Percentiles rank a stretch among this genome's conserved stretches.
These are phyloP conservation scores for Exophiala bonariae DNA, from an alignment of 2,329 filamentous ascomycete genomes.

Conservation along the genomic window DNA sequence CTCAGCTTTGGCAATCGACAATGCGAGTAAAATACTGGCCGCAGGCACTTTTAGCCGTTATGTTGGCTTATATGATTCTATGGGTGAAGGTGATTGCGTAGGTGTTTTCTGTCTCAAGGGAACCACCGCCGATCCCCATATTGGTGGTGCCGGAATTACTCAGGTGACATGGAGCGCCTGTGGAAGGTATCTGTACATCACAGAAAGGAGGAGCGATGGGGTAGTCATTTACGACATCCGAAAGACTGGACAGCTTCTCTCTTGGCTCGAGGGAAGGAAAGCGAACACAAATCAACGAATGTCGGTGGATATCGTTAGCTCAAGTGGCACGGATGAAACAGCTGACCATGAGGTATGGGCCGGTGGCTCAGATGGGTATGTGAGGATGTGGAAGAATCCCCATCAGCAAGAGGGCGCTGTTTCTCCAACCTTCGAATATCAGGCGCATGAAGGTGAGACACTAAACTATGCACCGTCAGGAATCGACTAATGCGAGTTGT, in stretches of 20 bases:
- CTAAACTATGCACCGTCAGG: not conserved
- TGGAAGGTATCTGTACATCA: constrained; percentile 59
- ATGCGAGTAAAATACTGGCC: constrained; percentile 49
- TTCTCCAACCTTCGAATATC: constrained; percentile 43
- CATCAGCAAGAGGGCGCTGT: constrained; percentile 41
- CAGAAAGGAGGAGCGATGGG: constrained; percentile 57
- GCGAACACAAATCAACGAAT: constrained; percentile 56
- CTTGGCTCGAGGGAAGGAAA: constrained; percentile 48
- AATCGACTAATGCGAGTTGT: constrained; percentile 4
- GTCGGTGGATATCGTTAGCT: constrained; percentile 52
- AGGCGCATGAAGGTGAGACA: constrained; percentile 47
- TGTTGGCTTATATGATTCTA: constrained; percentile 56
- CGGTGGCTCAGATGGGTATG: constrained; percentile 57
- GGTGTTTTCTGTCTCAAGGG: constrained; percentile 52
- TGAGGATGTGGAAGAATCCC: constrained; percentile 53
- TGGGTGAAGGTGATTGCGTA: constrained; percentile 49
- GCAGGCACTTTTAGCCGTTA: constrained; percentile 59
- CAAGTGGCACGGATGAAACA: constrained; percentile 27
- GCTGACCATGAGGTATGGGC: constrained; percentile 57
- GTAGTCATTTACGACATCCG: constrained; percentile 61
- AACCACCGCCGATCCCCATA: constrained; percentile 37
- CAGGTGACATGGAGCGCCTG: constrained; percentile 59
- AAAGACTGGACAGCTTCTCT: constrained; percentile 51
- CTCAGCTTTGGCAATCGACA: constrained; percentile 50
- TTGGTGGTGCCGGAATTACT: constrained; percentile 55